Evolutionary conservation across 1,139 yeast species (phyloP).

Genomic region (Kazachstania sp.): DNA sequence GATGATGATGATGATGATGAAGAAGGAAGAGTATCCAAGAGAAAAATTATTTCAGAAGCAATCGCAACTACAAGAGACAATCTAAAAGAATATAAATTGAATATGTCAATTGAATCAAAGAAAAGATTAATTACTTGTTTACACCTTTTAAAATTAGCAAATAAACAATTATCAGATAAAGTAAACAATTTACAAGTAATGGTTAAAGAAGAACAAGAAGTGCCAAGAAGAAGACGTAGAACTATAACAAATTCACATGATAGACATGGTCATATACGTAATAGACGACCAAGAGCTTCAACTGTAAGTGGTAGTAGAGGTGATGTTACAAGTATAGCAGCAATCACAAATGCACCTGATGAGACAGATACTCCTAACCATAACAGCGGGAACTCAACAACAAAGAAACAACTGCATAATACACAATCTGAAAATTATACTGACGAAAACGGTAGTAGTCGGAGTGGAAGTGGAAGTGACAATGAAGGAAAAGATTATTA

Average conservation of each 20-base stretch:
- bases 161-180: conserved; percentile 57
- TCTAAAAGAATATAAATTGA: conserved; percentile 31
- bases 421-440: too few relatives aligned
- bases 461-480: conserved; percentile 3
- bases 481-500: conserved; percentile 9
- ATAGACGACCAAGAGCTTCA: neutral
- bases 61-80: conserved; percentile 25
- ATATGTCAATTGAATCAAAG: conserved; percentile 55
- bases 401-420: too few relatives aligned
- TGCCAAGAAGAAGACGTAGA: conserved; percentile 22
- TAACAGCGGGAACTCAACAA: too few relatives aligned
- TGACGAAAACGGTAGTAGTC: conserved; percentile 20
- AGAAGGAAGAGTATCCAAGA: conserved; percentile 10
- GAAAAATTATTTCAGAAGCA: conserved; percentile 25
- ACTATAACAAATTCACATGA: conserved; percentile 11
- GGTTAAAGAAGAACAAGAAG: conserved; percentile 38
- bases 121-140: conserved; percentile 65
- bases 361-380: too few relatives aligned
- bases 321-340: neutral
- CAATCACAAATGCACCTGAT: too few relatives aligned
- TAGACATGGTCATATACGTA: neutral
- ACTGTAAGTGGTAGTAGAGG: neutral
- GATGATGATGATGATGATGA: conserved; percentile 8
- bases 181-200: conserved; percentile 51
- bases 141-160: conserved; percentile 66